Evolutionary conservation across 371 early-diverging fungal genomes (phyloP).

Genomic region (Choanephora cucurbitarum): DNA sequence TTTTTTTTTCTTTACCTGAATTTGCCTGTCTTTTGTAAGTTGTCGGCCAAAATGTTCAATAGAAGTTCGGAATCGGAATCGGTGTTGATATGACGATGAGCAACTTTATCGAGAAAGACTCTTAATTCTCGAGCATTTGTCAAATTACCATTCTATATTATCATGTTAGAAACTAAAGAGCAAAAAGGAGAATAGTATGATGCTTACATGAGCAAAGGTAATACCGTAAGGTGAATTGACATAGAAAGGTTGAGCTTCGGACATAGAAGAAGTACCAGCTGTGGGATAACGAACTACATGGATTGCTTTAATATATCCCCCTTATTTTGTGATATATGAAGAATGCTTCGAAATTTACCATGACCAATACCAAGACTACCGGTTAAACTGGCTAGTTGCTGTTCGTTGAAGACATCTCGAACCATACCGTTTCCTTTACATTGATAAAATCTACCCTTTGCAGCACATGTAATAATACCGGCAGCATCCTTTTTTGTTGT

Average conservation of each 20-base stretch:
- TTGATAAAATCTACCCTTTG: constrained; percentile 94
- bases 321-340: too few relatives aligned
- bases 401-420: constrained; percentile 88
- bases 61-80: constrained; percentile 97
- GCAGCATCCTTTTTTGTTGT: constrained; percentile 97
- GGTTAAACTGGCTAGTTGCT: constrained; percentile 72
- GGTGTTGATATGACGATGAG: constrained; percentile 98
- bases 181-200: not conserved
- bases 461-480: constrained; percentile 96
- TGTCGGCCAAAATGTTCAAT: constrained; percentile 93
- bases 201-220: constrained; percentile 89
- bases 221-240: constrained; percentile 98
- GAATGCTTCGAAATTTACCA: constrained; percentile 77
- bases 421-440: constrained; percentile 99
- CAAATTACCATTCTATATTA: constrained; percentile 98
- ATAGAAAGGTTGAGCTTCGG: constrained; percentile 98
- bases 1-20: constrained; percentile 60
- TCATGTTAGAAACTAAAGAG: constrained; percentile 32
- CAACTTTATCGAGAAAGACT: constrained; percentile 84
- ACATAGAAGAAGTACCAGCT: constrained; percentile 89
- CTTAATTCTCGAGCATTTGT: constrained; percentile 90
- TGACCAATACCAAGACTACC: constrained; percentile 96
- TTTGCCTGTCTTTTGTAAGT: constrained; percentile 92
- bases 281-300: constrained; percentile 93
- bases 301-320: not conserved